Percentiles rank a stretch among this genome's conserved stretches.
Conservation (phyloP, 2,329 filamentous ascomycete genomes). For the Atkinsonella texensis region DNA sequence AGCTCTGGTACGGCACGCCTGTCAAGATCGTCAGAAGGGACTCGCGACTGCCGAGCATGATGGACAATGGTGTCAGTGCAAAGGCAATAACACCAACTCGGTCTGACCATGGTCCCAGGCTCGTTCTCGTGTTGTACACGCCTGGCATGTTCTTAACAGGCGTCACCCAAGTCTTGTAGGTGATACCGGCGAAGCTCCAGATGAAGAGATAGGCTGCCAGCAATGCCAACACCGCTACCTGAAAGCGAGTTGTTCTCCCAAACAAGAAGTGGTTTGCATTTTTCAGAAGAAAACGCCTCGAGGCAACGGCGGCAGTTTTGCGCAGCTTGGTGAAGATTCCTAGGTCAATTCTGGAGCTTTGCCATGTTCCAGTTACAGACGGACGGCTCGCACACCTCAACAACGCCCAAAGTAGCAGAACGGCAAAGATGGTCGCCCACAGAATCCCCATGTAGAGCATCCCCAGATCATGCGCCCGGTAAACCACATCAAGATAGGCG, state of each 20-base stretch:
- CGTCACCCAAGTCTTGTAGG: slow-evolving; percentile 57
- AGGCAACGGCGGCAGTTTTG: slow-evolving; percentile 25
- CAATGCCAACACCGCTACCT: slow-evolving; percentile 48
- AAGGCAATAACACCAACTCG: slow-evolving; percentile 61
- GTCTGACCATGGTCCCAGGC: slow-evolving; percentile 56
- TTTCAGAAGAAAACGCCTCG: slow-evolving; percentile 42
- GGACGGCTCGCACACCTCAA: slow-evolving; percentile 15
- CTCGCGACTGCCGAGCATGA: slow-evolving; percentile 57
- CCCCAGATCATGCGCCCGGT: slow-evolving; percentile 33
- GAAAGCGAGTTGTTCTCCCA: slow-evolving; percentile 55
- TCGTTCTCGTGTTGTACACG: slow-evolving; percentile 51
- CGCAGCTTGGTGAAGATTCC: slow-evolving; percentile 17
- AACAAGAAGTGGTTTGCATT: slow-evolving; percentile 48
- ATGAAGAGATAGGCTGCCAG: slow-evolving; percentile 51
- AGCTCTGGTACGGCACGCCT: slow-evolving; percentile 62
- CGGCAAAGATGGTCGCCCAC: slow-evolving; percentile 32
- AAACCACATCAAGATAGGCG: slow-evolving; percentile 39
- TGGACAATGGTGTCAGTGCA: slow-evolving; percentile 58
- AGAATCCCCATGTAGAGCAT: slow-evolving; percentile 40
- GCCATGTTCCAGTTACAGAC: slow-evolving; percentile 8
- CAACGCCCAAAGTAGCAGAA: slow-evolving; percentile 31
- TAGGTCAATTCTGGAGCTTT: slow-evolving; percentile 7
- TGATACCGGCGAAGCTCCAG: slow-evolving; percentile 57
- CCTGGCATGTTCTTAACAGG: slow-evolving; percentile 46
- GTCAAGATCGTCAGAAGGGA: slow-evolving; percentile 58